Evolutionary conservation across 345 rosid species (phyloP).

Genomic region (Nasturtium officinale): DNA sequence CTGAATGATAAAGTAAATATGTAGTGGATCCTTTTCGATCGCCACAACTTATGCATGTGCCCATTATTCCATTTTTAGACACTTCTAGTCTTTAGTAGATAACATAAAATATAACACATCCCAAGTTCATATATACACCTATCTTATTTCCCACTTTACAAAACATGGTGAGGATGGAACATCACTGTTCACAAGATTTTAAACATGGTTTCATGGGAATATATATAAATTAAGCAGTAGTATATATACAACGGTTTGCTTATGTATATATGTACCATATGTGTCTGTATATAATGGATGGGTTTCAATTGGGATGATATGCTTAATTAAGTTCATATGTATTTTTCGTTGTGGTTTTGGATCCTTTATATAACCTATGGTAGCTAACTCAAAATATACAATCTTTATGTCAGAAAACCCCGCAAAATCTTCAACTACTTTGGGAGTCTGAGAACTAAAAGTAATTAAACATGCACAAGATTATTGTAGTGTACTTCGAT

Average conservation of each 20-base stretch:
- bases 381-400: conserved; percentile 5
- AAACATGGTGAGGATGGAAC: conserved; percentile 39
- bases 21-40: conserved; percentile 48
- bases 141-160: conserved; percentile 33
- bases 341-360: conserved; percentile 13
- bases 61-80: conserved; percentile 44
- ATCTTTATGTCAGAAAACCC: too few relatives aligned
- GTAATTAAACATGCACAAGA: conserved; percentile 10
- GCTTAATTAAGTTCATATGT: conserved; percentile 27
- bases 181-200: conserved; percentile 37
- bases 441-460: neutral
- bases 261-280: conserved; percentile 5
- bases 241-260: neutral
- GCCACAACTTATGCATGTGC: conserved; percentile 45
- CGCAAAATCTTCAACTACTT: too few relatives aligned
- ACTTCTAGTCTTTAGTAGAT: conserved; percentile 44
- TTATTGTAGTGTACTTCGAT: neutral
- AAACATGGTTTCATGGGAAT: conserved; percentile 15
- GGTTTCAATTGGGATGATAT: conserved; percentile 33
- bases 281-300: conserved; percentile 11
- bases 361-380: conserved; percentile 29
- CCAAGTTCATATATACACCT: conserved; percentile 25
- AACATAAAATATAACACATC: conserved; percentile 43
- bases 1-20: conserved; percentile 37
- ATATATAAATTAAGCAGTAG: neutral